Evolutionary conservation across 139 green algal species (phyloP).

Genomic region (Pseudopediastrum boryanum): DNA sequence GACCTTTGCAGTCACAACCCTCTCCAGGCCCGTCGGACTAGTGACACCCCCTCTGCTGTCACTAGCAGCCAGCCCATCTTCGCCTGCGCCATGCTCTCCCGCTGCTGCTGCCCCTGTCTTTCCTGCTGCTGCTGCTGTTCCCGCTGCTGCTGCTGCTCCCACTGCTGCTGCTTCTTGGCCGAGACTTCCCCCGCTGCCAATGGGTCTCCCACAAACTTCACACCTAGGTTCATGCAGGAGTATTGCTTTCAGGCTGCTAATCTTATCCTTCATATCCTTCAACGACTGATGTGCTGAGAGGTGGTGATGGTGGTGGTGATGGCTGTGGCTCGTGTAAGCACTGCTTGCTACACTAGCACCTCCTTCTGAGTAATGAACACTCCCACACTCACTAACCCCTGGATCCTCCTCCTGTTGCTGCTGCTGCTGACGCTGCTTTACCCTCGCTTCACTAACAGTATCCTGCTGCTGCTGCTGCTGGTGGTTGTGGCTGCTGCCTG

Average conservation of each 20-base stretch:
- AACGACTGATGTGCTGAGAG: constrained; percentile 4
- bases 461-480: constrained; percentile 33
- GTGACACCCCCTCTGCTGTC: neutral
- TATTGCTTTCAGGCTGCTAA: neutral
- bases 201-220: constrained; percentile 18
- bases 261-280: neutral
- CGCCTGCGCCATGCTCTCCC: constrained; percentile 4
- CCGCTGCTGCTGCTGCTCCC: constrained; percentile 26
- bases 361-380: too few species aligned
- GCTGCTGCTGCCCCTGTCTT: neutral
- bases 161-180: neutral
- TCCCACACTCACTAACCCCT: too few species aligned
- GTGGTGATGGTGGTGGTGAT: too few species aligned
- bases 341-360: too few species aligned
- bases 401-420: neutral
- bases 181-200: neutral
- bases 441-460: neutral
- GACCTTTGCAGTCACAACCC: neutral
- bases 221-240: too few species aligned
- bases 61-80: neutral
- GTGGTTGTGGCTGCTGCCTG: neutral
- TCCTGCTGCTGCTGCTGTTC: neutral
- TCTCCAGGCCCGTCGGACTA: neutral
- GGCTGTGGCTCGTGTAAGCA: too few species aligned
- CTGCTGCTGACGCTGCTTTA: neutral